phyloP scores from a whole-genome alignment of 139 green algal genomes.

The Coccomyxa sp. region DNA sequence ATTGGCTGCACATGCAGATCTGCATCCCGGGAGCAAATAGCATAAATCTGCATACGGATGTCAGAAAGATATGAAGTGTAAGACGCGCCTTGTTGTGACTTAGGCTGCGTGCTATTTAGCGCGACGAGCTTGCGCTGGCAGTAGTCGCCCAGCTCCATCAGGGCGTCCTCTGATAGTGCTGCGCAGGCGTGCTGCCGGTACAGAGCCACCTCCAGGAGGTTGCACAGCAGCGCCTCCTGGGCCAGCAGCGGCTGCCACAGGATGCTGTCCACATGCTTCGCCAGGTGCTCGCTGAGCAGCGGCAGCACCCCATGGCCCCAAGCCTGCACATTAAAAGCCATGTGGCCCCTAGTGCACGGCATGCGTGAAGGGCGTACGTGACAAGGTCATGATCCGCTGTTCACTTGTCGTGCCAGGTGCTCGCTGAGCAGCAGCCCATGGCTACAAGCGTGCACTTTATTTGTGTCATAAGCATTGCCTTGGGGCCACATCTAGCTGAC shows the following conservation, averaged over 20 bases:
- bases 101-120: too few species aligned
- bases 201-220: slow-evolving; percentile 77
- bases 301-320: slow-evolving; percentile 75
- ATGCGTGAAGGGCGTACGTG: too few species aligned
- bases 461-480: too few species aligned
- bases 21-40: too few species aligned
- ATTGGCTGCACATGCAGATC: too few species aligned
- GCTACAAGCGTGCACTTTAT: slow-evolving; percentile 63
- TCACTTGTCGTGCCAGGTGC: slow-evolving; percentile 55
- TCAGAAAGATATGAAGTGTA: too few species aligned
- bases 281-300: slow-evolving; percentile 58
- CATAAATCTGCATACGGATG: too few species aligned
- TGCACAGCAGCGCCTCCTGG: slow-evolving; percentile 69
- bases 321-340: slow-evolving; percentile 39
- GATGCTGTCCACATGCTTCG: slow-evolving; percentile 43
- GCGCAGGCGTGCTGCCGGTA: slow-evolving; percentile 59
- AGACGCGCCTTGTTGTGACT: too few species aligned
- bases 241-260: slow-evolving; percentile 64
- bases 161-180: slow-evolving; percentile 55
- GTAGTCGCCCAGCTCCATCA: slow-evolving; percentile 75
- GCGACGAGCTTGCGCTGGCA: slow-evolving; percentile 62
- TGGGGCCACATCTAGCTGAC: too few species aligned
- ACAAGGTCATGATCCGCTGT: too few species aligned
- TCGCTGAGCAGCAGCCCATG: slow-evolving; percentile 51
- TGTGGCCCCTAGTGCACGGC: too few species aligned